Percentiles rank a stretch among this genome's conserved stretches.
Conservation (phyloP, 805 yeast genomes). For the Tetrapisispora phaffii region DNA sequence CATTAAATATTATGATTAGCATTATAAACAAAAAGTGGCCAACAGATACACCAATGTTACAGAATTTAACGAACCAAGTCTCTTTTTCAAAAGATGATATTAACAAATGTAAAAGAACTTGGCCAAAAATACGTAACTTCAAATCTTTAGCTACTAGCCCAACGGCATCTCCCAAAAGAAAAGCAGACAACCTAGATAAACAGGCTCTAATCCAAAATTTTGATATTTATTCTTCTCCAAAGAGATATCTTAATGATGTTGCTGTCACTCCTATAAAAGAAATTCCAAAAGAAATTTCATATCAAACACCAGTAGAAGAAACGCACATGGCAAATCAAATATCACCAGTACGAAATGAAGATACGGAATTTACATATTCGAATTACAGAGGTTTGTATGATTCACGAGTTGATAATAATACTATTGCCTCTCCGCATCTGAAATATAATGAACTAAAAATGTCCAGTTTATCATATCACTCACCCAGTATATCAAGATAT, state of each 20-base stretch:
- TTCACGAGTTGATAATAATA: conserved; percentile 2
- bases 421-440: conserved; percentile 12
- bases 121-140: conserved; percentile 74
- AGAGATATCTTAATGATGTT: neutral
- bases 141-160: conserved; percentile 38
- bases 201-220: conserved; percentile 22
- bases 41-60: conserved; percentile 50
- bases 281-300: neutral
- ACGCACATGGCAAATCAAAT: neutral
- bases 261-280: neutral
- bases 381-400: conserved; percentile 5
- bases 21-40: conserved; percentile 49
- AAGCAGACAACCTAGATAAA: neutral
- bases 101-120: conserved; percentile 47
- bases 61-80: conserved; percentile 50
- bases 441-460: conserved; percentile 22
- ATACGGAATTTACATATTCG: neutral
- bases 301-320: neutral
- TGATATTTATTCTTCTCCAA: conserved; percentile 2
- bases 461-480: conserved; percentile 24
- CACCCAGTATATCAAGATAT: conserved; percentile 25
- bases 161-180: conserved; percentile 13
- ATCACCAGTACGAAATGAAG: neutral
- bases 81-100: conserved; percentile 59
- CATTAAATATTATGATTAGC: conserved; percentile 79